Base-by-base conservation (phyloP, 305 asterid genomes). In the Solanum hybrid region DNA sequence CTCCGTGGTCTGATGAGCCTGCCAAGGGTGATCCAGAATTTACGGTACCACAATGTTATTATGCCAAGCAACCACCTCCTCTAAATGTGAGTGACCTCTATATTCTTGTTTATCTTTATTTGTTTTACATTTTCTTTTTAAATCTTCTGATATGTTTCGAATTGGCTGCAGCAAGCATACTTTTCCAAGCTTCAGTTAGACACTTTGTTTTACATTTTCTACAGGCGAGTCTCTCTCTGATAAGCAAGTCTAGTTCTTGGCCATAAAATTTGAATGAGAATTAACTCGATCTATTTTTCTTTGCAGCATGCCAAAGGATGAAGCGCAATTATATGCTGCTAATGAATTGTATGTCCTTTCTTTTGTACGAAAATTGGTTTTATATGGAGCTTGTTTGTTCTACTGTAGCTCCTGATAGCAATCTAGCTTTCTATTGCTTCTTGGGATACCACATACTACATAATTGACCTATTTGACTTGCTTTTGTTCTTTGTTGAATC, bases 1-100 rank as follows among this genome's bases (percentile, higher is more conserved):
- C 99, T 85, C 99, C 99, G 17, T 97, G 98, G 98, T 95, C 99
- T 39, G 98, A 97, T 39, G 98, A 95, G 90, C 98, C 98, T n/a
- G 94, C 96, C 88, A 96, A 94, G 94, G 98, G 98, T 89, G 98
- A 96, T 89, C 96, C 98, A 1, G 99, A 97, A 90, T 97, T 93
- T 89, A 89, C 92, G 32, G 98, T 96, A 87, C 99, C 99, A 9
- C 97, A 95, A 90, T 97, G 98, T 94, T 97, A 97, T 93, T 93
- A 92, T 92, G 95, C 97, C 85, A 95, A 95, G 91, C 96, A 94
- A 91, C 95, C 98, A 10, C 99, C 98, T 34, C 97, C 98, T 81
- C 90, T 96, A 81, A 95, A 94, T 91, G 99, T 97, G 92, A 94
- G 98, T 79, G 90, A 86, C 91, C 89, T 87, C 68, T 6, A 38